A percentile compares a stretch with the other conserved stretches of the same genome.
These are phyloP conservation scores for Fragaria nilgerrensis DNA, from an alignment of 306 rosid species.

Conservation along the genomic window DNA sequence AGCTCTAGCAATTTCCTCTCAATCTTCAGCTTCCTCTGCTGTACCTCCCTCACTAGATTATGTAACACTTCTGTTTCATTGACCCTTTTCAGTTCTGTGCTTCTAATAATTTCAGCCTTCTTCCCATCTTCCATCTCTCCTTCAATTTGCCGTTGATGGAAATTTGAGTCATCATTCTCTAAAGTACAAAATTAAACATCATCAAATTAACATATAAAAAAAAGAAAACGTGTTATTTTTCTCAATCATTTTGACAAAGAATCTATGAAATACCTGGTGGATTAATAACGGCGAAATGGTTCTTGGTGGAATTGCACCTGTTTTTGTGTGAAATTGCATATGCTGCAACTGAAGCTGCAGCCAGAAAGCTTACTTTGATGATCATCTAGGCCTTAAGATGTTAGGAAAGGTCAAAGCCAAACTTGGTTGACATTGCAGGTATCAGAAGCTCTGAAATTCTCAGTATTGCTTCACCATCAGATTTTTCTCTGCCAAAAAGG, in stretches of 20 bases:
- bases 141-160: slow-evolving; percentile 19
- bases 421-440: slow-evolving; percentile 4
- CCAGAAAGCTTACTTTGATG: slow-evolving; percentile 44
- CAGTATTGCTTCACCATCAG: slow-evolving; percentile 24
- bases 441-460: slow-evolving; percentile 17
- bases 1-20: slow-evolving; percentile 38
- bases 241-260: not conserved
- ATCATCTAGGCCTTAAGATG: slow-evolving; percentile 30
- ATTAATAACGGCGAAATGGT: slow-evolving; percentile 6
- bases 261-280: slow-evolving; percentile 25
- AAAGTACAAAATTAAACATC: not conserved
- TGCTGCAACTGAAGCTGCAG: slow-evolving; percentile 40
- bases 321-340: slow-evolving; percentile 29
- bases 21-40: slow-evolving; percentile 35
- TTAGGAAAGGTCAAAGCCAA: slow-evolving; percentile 5
- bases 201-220: slow-evolving; percentile 1
- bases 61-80: slow-evolving; percentile 26
- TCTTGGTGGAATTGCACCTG: slow-evolving; percentile 7
- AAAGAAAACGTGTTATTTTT: not conserved
- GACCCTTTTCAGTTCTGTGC: slow-evolving; percentile 9
- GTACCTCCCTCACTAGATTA: slow-evolving; percentile 24
- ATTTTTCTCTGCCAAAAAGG: slow-evolving; percentile 18
- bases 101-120: not conserved
- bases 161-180: slow-evolving; percentile 27
- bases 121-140: slow-evolving; percentile 25